Percentiles rank a stretch among this genome's conserved stretches.
Conservation (phyloP, 2,329 filamentous ascomycete species). For the Ceratocystiopsis sp. region DNA sequence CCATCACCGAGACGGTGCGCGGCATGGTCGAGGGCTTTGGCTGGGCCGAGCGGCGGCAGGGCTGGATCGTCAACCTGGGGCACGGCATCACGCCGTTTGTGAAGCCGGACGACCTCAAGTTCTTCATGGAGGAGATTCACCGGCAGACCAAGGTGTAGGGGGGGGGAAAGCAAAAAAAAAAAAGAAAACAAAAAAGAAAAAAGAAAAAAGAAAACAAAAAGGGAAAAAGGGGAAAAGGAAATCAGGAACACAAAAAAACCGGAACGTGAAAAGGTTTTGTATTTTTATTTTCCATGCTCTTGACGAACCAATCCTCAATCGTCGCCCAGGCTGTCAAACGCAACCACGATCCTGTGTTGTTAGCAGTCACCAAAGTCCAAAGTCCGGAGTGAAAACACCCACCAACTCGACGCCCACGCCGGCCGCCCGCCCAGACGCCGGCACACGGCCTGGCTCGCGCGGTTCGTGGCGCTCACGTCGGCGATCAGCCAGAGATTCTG, state of each 20-base stretch:
- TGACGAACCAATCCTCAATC: neutral
- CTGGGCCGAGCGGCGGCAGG: slow-evolving; percentile 57
- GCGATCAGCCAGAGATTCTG: slow-evolving; percentile 32
- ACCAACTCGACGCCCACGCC: slow-evolving; percentile 44
- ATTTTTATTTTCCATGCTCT: neutral
- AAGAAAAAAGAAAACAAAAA: neutral
- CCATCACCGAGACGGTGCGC: slow-evolving; percentile 69
- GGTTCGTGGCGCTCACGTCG: slow-evolving; percentile 46
- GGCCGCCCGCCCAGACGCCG: slow-evolving; percentile 39
- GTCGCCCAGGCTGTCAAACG: slow-evolving; percentile 9
- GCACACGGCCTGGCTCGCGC: slow-evolving; percentile 43
- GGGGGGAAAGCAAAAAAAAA: neutral
- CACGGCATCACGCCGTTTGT: slow-evolving; percentile 93
- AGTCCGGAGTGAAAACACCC: slow-evolving; percentile 13
- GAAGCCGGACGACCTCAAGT: slow-evolving; percentile 80
- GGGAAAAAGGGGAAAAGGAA: neutral
- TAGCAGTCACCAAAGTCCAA: neutral
- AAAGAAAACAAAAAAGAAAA: neutral
- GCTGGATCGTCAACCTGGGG: slow-evolving; percentile 94
- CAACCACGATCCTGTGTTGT: slow-evolving; percentile 9
- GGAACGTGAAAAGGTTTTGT: neutral
- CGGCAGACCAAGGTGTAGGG: slow-evolving; percentile 33
- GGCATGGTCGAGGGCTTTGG: slow-evolving; percentile 77
- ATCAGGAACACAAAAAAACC: neutral
- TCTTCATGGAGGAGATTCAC: slow-evolving; percentile 88